Conservation (phyloP, 768 basidiomycete genomes). For the Lentinus tigrinus region DNA sequence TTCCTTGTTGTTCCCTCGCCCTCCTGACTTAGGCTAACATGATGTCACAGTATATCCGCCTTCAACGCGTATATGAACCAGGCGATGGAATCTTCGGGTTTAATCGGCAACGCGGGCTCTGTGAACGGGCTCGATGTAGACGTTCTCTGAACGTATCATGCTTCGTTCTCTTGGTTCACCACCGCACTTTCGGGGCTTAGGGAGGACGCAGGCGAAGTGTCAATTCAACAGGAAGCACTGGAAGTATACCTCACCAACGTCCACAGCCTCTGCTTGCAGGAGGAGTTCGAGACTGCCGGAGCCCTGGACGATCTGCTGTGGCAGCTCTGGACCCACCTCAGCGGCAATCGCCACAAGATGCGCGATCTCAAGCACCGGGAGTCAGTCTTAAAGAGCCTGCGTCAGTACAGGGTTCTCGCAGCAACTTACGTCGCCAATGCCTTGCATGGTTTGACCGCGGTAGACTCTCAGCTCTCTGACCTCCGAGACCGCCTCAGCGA, state of each 20-base stretch:
- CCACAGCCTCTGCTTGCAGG: conserved; percentile 56
- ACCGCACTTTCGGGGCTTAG: conserved; percentile 51
- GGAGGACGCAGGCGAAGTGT: conserved; percentile 59
- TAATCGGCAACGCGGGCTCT: conserved; percentile 47
- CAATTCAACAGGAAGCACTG: conserved; percentile 56
- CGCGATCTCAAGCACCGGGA: conserved; percentile 50
- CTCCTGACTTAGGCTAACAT: not conserved
- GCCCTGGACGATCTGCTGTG: conserved; percentile 56
- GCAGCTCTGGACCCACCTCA: conserved; percentile 67
- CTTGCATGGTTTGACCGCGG: conserved; percentile 52
- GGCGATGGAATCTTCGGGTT: conserved; percentile 28
- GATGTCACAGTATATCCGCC: conserved; percentile 55
- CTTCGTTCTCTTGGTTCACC: conserved; percentile 61
- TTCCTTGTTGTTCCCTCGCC: not conserved
- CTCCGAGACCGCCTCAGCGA: conserved; percentile 66
- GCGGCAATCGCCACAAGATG: conserved; percentile 53
- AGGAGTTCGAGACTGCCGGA: conserved; percentile 43
- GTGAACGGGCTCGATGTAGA: conserved; percentile 24
- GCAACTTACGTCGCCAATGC: conserved; percentile 61
- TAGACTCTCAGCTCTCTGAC: conserved; percentile 75
- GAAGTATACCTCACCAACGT: conserved; percentile 57
- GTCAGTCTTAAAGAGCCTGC: conserved; percentile 50
- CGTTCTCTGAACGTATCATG: conserved; percentile 45
- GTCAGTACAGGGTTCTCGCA: conserved; percentile 58
- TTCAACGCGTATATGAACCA: conserved; percentile 65